Base-by-base conservation (phyloP, 805 yeast genomes). In the Candida gorgasii region DNA sequence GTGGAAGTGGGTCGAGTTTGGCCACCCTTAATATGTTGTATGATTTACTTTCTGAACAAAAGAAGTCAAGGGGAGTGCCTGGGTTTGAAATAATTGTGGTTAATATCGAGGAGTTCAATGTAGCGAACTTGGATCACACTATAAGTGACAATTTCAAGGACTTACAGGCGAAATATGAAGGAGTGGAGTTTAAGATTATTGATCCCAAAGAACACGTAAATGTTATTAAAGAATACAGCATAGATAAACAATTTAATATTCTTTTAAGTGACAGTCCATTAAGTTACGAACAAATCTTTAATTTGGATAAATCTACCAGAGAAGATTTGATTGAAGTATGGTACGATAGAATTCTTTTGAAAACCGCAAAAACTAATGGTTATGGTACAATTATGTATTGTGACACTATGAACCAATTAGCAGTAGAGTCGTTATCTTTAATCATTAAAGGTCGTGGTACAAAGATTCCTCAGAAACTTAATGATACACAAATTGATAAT, bases 391-490 rank as follows among this genome's bases (percentile, higher is more conserved):
- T 88, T 3, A 38, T 89, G 7, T 79, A 80, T 67, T 88, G 92
- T 1, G 86, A 83, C 55, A 80, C 86, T 19, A 86, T 88, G 95
- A 86, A 96, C 1, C 73, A 82, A 31, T 58, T 90, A 17, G 95
- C 97, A 1, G 88, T 84, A 53, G 81, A 82, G 47, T 80, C 86
- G n/a, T 69, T 92, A 24, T 73, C 95, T 0, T 62, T 86, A 42
- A 84, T 95, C 0, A 89, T 89, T 4, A 86, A 83, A 53, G 98
- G 98, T 9, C 75, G 96, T 47, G 98, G 97, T 0, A 72, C 84
- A 1, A 73, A 73, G 24, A 75, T 90, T 5, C 75, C 86, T 18
- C 57, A 65, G 4, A 60, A 70, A 8, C 57, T 84, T 17, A 66
- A 82, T 6, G 80, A 78, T 49, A 75, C 62, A 40, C 27, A 57